These are phyloP conservation scores for Didymella pomorum DNA, from an alignment of 2,329 filamentous ascomycete genomes.

Conservation along the genomic window DNA sequence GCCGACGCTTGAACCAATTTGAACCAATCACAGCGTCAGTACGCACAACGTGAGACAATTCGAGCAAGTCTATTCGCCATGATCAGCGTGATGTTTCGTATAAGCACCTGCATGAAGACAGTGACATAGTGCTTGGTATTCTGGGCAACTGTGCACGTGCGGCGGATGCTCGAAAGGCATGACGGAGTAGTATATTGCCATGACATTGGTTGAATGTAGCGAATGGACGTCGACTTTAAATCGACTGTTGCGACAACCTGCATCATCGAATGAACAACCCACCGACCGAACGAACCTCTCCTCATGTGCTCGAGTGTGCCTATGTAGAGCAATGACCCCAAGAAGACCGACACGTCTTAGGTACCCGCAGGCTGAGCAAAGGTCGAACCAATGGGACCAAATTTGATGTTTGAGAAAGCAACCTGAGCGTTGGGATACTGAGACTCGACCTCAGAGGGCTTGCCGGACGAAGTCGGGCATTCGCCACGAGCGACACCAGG, in stretches of 20 bases:
- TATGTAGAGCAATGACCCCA: too few species aligned
- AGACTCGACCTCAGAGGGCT: conserved; percentile 41
- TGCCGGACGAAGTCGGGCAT: conserved; percentile 37
- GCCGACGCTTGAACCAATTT: not conserved
- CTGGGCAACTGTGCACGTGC: conserved; percentile 10
- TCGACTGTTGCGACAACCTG: not conserved
- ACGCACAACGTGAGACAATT: conserved; percentile 33
- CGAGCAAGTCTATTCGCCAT: conserved; percentile 11
- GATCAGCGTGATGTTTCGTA: conserved; percentile 9
- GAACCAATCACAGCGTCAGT: conserved; percentile 24
- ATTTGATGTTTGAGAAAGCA: conserved; percentile 42
- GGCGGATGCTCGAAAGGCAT: not conserved
- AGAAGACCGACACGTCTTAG: not conserved
- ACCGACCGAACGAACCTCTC: too few species aligned
- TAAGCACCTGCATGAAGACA: conserved; percentile 11
- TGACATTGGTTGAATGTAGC: not conserved
- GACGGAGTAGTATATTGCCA: not conserved
- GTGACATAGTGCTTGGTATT: conserved; percentile 15
- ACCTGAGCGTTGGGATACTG: conserved; percentile 33
- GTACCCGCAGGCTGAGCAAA: conserved; percentile 37
- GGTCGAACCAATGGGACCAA: conserved; percentile 42
- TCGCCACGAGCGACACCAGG: conserved; percentile 46
- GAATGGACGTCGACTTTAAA: conserved; percentile 2
- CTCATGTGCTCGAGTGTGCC: too few species aligned
- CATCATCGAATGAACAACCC: not conserved